These are phyloP conservation scores for Pilaira anomala DNA, from an alignment of 192 early-diverging fungal genomes.

Conservation along the genomic window DNA sequence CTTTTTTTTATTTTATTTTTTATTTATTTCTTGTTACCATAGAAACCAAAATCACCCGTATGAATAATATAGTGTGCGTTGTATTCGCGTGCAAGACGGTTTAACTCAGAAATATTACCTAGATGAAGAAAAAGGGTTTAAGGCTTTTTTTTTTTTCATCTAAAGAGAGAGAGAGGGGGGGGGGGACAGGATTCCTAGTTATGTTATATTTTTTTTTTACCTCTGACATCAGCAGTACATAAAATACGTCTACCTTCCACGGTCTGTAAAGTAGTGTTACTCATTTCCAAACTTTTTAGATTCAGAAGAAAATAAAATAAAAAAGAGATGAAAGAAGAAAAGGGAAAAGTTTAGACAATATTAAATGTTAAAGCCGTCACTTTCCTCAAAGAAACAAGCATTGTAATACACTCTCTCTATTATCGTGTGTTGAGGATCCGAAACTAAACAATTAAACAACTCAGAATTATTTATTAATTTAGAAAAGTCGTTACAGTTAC, in stretches of 20 bases:
- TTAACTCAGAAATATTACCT: conserved; percentile 58
- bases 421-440: no score
- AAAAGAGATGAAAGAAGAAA: background rate
- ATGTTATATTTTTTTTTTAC: background rate
- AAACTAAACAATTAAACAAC: no score
- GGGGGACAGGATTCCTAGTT: no score
- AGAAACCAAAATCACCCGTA: conserved; percentile 62
- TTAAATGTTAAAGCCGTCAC: no score
- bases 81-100: conserved; percentile 51
- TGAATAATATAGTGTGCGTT: conserved; percentile 54
- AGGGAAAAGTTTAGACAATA: background rate
- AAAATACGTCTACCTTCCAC: conserved; percentile 21
- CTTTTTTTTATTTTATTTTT: no score
- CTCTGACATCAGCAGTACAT: conserved; percentile 21
- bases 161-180: background rate
- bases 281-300: background rate
- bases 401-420: no score
- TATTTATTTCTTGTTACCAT: conserved; percentile 37
- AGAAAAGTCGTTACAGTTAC: no score
- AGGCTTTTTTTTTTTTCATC: background rate
- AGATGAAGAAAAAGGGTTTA: background rate
- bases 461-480: no score
- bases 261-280: background rate
- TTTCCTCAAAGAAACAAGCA: no score
- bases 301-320: background rate